These are phyloP conservation scores for Gautieria morchelliformis DNA, from an alignment of 768 basidiomycete species.

Conservation along the genomic window DNA sequence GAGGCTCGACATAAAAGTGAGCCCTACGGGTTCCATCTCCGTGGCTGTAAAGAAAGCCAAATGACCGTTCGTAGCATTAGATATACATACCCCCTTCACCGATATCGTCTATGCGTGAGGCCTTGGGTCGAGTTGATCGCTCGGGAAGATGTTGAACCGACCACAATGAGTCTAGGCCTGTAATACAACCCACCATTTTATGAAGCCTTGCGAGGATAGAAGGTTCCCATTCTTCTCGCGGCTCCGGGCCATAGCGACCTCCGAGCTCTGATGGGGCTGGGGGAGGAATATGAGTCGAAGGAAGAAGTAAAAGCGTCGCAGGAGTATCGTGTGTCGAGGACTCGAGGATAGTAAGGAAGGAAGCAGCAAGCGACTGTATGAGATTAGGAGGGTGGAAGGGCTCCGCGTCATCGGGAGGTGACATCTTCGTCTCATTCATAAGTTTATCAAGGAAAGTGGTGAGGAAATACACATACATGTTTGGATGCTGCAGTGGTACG, in stretches of 20 bases:
- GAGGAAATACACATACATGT: not conserved
- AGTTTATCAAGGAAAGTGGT: not conserved
- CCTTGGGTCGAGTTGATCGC: not conserved
- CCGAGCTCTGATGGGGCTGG: conserved; percentile 33
- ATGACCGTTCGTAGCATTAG: not conserved
- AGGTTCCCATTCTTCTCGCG: conserved; percentile 5
- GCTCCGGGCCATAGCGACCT: not conserved
- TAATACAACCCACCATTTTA: not conserved
- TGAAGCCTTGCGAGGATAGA: not conserved
- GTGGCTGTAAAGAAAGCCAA: too few species aligned
- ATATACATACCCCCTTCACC: conserved; percentile 9
- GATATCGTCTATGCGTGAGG: conserved; percentile 4
- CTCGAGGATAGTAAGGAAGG: conserved; percentile 35
- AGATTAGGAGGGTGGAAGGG: conserved; percentile 49
- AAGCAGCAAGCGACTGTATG: conserved; percentile 43
- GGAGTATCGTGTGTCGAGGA: not conserved
- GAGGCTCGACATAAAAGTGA: too few species aligned
- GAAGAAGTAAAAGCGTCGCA: conserved; percentile 33
- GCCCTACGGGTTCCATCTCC: too few species aligned
- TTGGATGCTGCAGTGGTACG: conserved; percentile 17
- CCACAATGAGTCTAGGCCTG: not conserved
- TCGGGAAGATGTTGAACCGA: not conserved
- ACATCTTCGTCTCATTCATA: not conserved
- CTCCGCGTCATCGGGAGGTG: conserved; percentile 26
- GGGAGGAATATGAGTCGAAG: conserved; percentile 33